phyloP scores from a whole-genome alignment of 331 rosid genomes.

The Phaseolus coccineus region DNA sequence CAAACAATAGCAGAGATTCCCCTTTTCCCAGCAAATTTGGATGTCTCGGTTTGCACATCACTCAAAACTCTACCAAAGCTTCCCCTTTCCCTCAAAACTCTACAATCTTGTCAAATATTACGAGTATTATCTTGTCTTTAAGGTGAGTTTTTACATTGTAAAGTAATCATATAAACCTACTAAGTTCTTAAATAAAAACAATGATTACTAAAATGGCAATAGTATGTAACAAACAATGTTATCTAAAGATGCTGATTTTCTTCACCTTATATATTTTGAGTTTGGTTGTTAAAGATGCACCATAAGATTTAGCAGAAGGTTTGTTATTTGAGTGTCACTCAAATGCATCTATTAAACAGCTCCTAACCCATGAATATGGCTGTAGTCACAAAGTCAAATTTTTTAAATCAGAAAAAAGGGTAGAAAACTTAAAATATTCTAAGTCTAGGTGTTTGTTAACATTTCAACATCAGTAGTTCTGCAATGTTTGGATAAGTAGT shows the following conservation, averaged over 20 bases:
- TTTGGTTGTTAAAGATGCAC: too few species aligned
- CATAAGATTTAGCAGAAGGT: not conserved
- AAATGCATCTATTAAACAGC: not conserved
- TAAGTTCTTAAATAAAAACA: not conserved
- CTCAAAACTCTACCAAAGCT: not conserved
- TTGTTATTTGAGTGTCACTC: not conserved
- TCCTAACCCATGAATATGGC: not conserved
- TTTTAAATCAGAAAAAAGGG: too few species aligned
- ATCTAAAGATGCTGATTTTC: too few species aligned
- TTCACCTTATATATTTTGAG: too few species aligned
- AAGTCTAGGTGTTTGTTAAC: conserved; percentile 22
- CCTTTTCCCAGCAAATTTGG: too few species aligned
- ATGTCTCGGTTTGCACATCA: too few species aligned
- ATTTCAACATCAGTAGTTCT: conserved; percentile 35
- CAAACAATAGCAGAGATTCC: too few species aligned
- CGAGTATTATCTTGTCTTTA: too few species aligned
- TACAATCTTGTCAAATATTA: not conserved
- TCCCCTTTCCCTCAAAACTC: not conserved
- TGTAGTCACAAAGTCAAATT: too few species aligned
- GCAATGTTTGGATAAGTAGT: conserved; percentile 23
- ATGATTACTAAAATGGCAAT: too few species aligned
- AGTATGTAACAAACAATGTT: too few species aligned
- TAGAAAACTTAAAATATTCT: too few species aligned
- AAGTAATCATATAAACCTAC: not conserved
- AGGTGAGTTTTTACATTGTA: not conserved